Base-by-base conservation (phyloP, 371 early-diverging fungal species). In the Smittium culicis region DNA sequence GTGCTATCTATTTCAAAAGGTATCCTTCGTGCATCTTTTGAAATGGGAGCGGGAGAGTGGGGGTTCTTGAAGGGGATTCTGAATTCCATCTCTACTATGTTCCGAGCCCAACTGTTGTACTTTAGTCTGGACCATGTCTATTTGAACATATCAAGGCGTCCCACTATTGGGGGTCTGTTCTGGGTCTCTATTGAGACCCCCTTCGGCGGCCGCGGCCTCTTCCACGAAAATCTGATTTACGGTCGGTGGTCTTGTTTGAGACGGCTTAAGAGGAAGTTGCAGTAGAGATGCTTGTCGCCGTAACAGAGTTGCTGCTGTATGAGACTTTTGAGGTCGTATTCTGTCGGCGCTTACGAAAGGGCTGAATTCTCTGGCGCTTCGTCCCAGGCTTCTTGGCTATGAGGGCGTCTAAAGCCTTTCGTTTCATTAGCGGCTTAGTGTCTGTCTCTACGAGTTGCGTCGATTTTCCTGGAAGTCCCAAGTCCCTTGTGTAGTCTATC, bases 391-490 rank as follows among this genome's bases (percentile, higher is more conserved):
- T 45, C 45, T 45, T 45, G 5, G 5, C 5, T 45, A 45, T 45
- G 45, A 45, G 5, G 5, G 45, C 5, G 5, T 45, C 45, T n/a
- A 63, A 35, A 5, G n/a, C 5, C 32, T n/a, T 35, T n/a, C 32
- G 31, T 5, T 63, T 33, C 63, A 63, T 63, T 35, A 63, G 34
- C 25, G 63, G 63, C 33, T 63, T 33, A 33, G 20, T 63, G 2
- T 24, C n/a, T 5, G 25, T 2, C 33, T 27, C 2, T 34, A 8
- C n/a, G 14, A 33, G 30, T n/a, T n/a, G n/a, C 5, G 1, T 63
- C 2, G 63, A n/a, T 8, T 33, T 5, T 32, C 63, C 63, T 14
- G 63, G 25, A 14, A 63, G 34, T n/a, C 32, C 32, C 5, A n/a
- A 63, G 63, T 5, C 63, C 33, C 31, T 27, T n/a, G 33, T 63